Base-by-base conservation (phyloP, 2,329 filamentous ascomycete genomes). In the Xylariaceae sp. region DNA sequence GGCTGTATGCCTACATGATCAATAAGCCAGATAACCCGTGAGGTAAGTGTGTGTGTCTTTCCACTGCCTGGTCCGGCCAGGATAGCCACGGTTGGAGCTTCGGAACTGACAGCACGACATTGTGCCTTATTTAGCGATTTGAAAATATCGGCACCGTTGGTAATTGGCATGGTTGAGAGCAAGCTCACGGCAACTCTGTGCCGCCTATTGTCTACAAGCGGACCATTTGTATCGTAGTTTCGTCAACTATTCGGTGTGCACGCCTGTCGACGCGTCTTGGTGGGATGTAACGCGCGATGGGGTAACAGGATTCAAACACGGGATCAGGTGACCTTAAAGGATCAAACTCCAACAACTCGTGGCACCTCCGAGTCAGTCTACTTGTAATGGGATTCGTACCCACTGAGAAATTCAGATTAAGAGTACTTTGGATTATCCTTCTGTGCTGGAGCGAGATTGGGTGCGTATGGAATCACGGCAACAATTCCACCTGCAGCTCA, bases 11-110 rank as follows among this genome's bases (percentile, higher is more conserved):
- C 84, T 63, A 84, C 76, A 64, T 88, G 79, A 44, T 87, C 83
- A 48, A 97, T 82, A 24, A 97, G 84, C 80, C 93, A 95, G 64
- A 92, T 92, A 53, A 97, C 91, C 58, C 94, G 88, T 37, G 92
- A 91, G 0, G 92, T 96, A 48, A 99, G 80, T 0, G 94, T 97
- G 72, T 97, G 95, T 11, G 93, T 99, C 74, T 99, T 97, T 16
- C 94, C 93, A 57, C 84, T 87, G 15, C 85, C 86, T 3, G 83
- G 86, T 0, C 85, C 85, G 32, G 86, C 86, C 36, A 89, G 73
- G 50, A 89, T 88, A 42, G 86, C 85, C 15, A 89, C 81, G 0
- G 82, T 85, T 7, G 75, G 62, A 2, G 78, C 73, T 26, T 70
- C 62, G 4, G 82, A 83, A 16, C 76, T 80, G 26, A 85, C 82